phyloP scores from a whole-genome alignment of 225 moss, liverwort and hornwort genomes.

The Marchantia paleacea region DNA sequence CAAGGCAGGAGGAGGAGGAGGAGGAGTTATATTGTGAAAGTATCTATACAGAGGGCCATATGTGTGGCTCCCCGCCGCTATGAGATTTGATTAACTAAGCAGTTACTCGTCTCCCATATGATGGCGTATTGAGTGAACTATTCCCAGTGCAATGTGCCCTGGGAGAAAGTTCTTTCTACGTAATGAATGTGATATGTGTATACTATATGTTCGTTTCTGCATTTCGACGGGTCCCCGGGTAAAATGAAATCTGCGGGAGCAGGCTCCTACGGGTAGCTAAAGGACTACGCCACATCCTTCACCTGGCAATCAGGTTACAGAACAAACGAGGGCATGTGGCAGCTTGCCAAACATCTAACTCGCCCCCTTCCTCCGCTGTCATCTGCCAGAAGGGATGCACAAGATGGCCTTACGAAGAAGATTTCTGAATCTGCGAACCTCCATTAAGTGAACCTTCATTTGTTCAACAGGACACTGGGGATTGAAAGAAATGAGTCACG shows the following conservation, averaged over 20 bases:
- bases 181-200: background rate
- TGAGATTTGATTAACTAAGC: too few species aligned
- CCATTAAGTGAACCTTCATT: background rate
- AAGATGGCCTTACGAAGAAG: background rate
- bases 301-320: background rate
- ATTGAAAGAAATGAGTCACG: background rate
- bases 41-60: too few species aligned
- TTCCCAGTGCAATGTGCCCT: too few species aligned
- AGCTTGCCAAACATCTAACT: background rate
- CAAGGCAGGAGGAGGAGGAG: too few species aligned
- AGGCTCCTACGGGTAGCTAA: background rate
- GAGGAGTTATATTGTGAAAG: too few species aligned
- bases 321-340: background rate
- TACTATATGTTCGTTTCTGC: background rate
- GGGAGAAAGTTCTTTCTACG: too few species aligned
- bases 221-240: background rate
- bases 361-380: background rate
- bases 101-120: too few species aligned
- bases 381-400: background rate
- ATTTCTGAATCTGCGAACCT: background rate
- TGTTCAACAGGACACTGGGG: background rate
- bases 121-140: too few species aligned
- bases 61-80: too few species aligned
- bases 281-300: background rate
- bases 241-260: background rate